Conservation (phyloP, 345 rosid species). For the Theobroma cacao region DNA sequence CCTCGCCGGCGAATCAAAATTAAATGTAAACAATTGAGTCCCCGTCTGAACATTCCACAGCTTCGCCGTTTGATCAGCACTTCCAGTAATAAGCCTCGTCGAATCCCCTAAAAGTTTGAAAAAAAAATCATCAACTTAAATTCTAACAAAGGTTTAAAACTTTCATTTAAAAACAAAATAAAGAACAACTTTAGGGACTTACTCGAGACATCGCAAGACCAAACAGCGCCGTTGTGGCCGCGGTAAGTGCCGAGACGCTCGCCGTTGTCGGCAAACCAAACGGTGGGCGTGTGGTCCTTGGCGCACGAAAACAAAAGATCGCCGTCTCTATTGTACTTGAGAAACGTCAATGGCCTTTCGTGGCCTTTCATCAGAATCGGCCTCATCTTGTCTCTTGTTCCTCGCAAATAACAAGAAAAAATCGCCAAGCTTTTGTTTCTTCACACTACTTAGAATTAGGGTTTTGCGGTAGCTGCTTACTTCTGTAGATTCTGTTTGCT, state of each 20-base stretch:
- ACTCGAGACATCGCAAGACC: slow-evolving; percentile 93
- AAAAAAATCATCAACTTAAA: background rate
- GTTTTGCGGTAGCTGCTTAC: background rate
- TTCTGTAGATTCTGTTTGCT: background rate
- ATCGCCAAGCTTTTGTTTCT: background rate
- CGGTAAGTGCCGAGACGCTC: slow-evolving; percentile 94
- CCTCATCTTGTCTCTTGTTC: slow-evolving; percentile 48
- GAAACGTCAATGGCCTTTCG: slow-evolving; percentile 90
- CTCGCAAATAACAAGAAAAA: background rate
- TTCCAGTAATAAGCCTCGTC: slow-evolving; percentile 65
- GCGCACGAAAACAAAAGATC: slow-evolving; percentile 96
- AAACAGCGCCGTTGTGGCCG: slow-evolving; percentile 98
- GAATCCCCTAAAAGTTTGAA: slow-evolving; percentile 62
- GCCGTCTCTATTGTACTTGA: slow-evolving; percentile 87
- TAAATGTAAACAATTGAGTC: slow-evolving; percentile 54
- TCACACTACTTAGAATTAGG: background rate
- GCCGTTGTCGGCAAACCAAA: slow-evolving; percentile 97
- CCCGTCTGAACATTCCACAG: slow-evolving; percentile 88
- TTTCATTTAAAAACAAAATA: background rate
- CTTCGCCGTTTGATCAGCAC: slow-evolving; percentile 92
- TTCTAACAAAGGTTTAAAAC: slow-evolving; percentile 11
- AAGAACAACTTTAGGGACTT: background rate
- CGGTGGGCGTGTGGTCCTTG: slow-evolving; percentile 88
- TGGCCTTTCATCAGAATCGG: slow-evolving; percentile 98
- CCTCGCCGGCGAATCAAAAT: slow-evolving; percentile 81